Evolutionary conservation across 495 filamentous ascomycete genomes (phyloP).

Genomic region (Terfezia boudieri): DNA sequence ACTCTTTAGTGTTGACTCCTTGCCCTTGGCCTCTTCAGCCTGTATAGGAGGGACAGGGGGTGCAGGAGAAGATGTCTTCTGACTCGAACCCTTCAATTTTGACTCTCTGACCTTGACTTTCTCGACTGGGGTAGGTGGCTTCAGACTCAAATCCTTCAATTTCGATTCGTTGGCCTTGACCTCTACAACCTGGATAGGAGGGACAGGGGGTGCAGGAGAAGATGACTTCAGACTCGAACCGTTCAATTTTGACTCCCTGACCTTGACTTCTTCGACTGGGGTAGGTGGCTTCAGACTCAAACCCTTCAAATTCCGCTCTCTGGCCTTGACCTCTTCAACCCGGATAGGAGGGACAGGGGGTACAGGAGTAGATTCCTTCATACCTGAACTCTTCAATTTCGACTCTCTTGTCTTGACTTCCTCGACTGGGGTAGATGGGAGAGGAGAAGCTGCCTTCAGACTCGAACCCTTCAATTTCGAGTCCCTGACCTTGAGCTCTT

Average conservation of each 20-base stretch:
- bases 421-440: background rate
- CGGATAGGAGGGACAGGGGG: background rate
- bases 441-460: background rate
- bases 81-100: background rate
- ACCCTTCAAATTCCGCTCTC: background rate
- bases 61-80: background rate
- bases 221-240: too few relatives aligned
- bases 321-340: too few relatives aligned
- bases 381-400: background rate
- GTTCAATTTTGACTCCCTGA: too few relatives aligned
- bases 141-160: background rate
- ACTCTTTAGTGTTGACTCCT: too few relatives aligned
- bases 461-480: background rate
- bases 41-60: background rate
- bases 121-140: background rate
- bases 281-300: background rate
- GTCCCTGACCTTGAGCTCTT: background rate
- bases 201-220: too few relatives aligned
- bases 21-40: too few relatives aligned
- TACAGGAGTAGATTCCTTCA: background rate
- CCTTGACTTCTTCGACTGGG: too few relatives aligned
- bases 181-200: too few relatives aligned
- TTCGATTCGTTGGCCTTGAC: background rate
- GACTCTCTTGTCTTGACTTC: background rate
- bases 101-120: background rate